These are phyloP conservation scores for Rhodotorula kratochvilovae DNA, from an alignment of 768 basidiomycete species.

Conservation along the genomic window DNA sequence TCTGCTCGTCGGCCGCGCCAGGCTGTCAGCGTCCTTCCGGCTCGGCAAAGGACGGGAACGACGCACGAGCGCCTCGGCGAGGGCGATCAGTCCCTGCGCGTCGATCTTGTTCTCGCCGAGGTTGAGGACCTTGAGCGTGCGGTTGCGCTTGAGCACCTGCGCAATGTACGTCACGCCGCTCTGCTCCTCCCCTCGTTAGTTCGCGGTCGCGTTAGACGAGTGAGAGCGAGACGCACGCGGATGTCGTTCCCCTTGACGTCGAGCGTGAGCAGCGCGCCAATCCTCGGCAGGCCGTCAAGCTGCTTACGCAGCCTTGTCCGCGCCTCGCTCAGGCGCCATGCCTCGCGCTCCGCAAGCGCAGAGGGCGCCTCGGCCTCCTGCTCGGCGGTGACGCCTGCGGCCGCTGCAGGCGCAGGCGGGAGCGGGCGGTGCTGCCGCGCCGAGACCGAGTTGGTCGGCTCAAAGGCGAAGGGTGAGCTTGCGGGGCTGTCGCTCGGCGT, in stretches of 20 bases:
- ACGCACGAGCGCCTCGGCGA: constrained; percentile 80
- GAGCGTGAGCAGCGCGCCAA: constrained; percentile 80
- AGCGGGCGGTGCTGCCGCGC: constrained; percentile 21
- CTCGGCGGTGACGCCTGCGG: not conserved
- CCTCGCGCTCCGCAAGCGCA: constrained; percentile 7
- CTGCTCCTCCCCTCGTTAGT: constrained; percentile 42
- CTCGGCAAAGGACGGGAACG: not conserved
- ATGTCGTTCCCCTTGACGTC: constrained; percentile 92
- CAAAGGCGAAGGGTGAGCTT: not conserved
- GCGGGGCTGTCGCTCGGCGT: not conserved
- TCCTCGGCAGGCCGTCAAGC: constrained; percentile 74
- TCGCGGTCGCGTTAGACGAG: not conserved
- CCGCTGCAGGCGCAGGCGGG: not conserved
- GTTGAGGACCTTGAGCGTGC: constrained; percentile 89
- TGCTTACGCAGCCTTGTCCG: constrained; percentile 72
- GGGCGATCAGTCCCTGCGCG: constrained; percentile 64
- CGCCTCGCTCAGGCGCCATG: constrained; percentile 44
- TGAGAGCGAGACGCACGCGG: constrained; percentile 56
- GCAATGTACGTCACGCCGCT: constrained; percentile 82
- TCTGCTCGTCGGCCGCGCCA: constrained; percentile 53
- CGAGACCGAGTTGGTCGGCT: constrained; percentile 32
- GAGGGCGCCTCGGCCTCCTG: too few species aligned
- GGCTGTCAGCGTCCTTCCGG: not conserved
- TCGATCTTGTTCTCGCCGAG: constrained; percentile 92
- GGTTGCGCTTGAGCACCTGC: constrained; percentile 91